Percentiles rank a stretch among this genome's conserved stretches.
These are phyloP conservation scores for Taiozyma onychis DNA, from an alignment of 1,139 yeast species.

Conservation along the genomic window DNA sequence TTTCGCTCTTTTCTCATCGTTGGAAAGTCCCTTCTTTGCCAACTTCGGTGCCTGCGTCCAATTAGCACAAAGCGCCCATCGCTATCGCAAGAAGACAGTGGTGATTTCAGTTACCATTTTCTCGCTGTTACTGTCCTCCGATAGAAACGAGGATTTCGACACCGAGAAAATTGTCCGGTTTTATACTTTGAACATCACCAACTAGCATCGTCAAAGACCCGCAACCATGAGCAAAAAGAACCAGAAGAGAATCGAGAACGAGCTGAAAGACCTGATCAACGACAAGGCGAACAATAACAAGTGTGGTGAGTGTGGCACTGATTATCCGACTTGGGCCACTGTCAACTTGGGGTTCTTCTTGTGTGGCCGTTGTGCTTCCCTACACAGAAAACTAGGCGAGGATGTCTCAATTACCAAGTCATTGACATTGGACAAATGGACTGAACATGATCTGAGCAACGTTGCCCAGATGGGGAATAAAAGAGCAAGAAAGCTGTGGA, in stretches of 20 bases:
- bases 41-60: slow-evolving; percentile 23
- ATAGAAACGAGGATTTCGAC: background rate
- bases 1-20: slow-evolving; percentile 36
- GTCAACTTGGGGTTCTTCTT: slow-evolving; percentile 54
- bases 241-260: slow-evolving; percentile 25
- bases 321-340: slow-evolving; percentile 55
- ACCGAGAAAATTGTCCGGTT: background rate
- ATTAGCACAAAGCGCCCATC: background rate
- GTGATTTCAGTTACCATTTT: background rate
- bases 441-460: slow-evolving; percentile 45
- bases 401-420: slow-evolving; percentile 70
- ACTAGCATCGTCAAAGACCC: background rate
- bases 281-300: slow-evolving; percentile 42
- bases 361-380: slow-evolving; percentile 76
- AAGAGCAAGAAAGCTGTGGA: slow-evolving; percentile 56
- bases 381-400: slow-evolving; percentile 66
- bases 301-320: slow-evolving; percentile 69
- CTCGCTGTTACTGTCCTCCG: background rate
- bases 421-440: slow-evolving; percentile 78
- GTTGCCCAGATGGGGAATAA: slow-evolving; percentile 50
- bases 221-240: slow-evolving; percentile 21
- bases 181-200: background rate
- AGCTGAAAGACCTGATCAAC: slow-evolving; percentile 35
- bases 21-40: slow-evolving; percentile 28
- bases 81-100: background rate